phyloP scores from a whole-genome alignment of 108 stramenopile genomes.

The Nannochloropsis oceanica region DNA sequence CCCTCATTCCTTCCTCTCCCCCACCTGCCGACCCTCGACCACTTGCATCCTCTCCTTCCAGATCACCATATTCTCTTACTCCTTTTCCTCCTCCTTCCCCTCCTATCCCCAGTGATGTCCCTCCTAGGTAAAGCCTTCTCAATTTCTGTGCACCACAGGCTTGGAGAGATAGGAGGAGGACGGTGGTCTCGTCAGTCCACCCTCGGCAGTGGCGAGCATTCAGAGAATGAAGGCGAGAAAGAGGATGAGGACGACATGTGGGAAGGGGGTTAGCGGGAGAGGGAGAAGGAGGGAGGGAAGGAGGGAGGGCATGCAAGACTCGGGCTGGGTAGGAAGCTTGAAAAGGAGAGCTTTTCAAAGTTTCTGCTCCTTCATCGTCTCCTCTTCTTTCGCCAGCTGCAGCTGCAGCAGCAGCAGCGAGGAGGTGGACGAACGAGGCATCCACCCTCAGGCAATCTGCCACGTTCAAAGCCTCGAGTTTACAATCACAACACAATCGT shows the following conservation, averaged over 20 bases:
- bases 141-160: neutral
- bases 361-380: neutral
- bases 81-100: neutral
- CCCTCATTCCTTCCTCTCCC: neutral
- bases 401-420: neutral
- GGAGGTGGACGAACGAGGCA: neutral
- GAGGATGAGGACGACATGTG: neutral
- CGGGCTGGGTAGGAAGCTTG: neutral
- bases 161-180: neutral
- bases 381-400: neutral
- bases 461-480: neutral
- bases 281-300: neutral
- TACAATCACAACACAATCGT: neutral
- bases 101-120: neutral
- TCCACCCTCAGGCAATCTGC: neutral
- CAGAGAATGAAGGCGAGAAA: neutral
- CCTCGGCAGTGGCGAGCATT: neutral
- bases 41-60: neutral
- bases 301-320: neutral
- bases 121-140: neutral
- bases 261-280: neutral
- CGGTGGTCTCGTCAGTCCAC: neutral
- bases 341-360: neutral
- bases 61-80: neutral
- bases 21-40: neutral